Evolutionary conservation across 2,329 filamentous ascomycete genomes (phyloP).

Genomic region (Exserohilum rostratum): DNA sequence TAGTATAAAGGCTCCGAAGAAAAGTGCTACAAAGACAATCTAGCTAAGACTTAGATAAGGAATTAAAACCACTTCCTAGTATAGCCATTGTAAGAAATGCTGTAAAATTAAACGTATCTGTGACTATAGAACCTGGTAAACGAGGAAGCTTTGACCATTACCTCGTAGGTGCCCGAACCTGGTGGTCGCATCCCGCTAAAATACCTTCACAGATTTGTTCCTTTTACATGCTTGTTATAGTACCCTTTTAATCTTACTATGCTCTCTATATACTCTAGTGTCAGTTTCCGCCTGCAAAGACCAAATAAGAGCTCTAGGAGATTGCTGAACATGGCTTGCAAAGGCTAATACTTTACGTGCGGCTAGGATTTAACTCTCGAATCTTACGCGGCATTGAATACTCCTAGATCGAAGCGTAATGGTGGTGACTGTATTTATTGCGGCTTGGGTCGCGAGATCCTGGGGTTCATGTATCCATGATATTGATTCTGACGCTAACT

Average conservation of each 20-base stretch:
- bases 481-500: background rate
- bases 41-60: background rate
- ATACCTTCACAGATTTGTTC: background rate
- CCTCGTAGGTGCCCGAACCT: background rate
- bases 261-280: background rate
- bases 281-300: background rate
- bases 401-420: background rate
- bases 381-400: background rate
- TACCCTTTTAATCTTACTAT: background rate
- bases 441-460: background rate
- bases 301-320: background rate
- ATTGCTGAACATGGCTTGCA: background rate
- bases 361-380: background rate
- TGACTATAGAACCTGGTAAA: background rate
- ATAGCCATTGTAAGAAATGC: background rate
- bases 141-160: background rate
- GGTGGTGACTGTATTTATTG: background rate
- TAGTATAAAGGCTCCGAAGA: background rate
- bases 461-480: background rate
- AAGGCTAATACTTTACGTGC: background rate
- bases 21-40: background rate
- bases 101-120: background rate
- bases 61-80: background rate
- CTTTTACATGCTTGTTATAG: background rate
- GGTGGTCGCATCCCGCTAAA: background rate